These are phyloP conservation scores for Pseudopithomyces chartarum DNA, from an alignment of 2,329 filamentous ascomycete genomes.

Conservation along the genomic window DNA sequence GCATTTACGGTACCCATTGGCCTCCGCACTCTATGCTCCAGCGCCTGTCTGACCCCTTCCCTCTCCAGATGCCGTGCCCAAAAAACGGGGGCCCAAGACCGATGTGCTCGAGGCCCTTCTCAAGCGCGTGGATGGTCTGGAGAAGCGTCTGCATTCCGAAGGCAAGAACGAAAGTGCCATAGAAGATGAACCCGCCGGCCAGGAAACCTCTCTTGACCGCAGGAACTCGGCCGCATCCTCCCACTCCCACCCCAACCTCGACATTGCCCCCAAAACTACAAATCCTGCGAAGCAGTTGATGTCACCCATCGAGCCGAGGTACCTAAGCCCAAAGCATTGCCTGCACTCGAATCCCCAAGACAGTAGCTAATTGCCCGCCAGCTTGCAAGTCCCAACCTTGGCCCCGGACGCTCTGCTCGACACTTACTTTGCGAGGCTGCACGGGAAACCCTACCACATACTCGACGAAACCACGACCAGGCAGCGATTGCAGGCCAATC, in stretches of 20 bases:
- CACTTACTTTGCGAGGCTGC: conserved; percentile 78
- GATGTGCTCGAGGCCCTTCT: conserved; percentile 84
- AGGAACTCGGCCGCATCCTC: conserved; percentile 25
- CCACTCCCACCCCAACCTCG: conserved; percentile 28
- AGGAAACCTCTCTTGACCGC: conserved; percentile 29
- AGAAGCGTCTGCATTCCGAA: conserved; percentile 72
- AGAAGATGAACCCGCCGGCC: conserved; percentile 27
- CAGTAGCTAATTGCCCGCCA: conserved; percentile 23
- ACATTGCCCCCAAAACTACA: conserved; percentile 29
- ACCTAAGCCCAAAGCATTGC: conserved; percentile 17
- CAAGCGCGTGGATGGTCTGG: conserved; percentile 83
- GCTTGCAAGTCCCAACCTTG: conserved; percentile 50
- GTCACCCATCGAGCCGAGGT: conserved; percentile 47
- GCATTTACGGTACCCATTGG: conserved; percentile 73
- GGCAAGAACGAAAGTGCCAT: conserved; percentile 51
- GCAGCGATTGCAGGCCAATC: conserved; percentile 71
- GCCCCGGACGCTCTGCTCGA: conserved; percentile 71
- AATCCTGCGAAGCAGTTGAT: conserved; percentile 36
- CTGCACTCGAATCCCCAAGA: conserved; percentile 15
- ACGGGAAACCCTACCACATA: conserved; percentile 82
- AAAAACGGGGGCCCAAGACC: conserved; percentile 88
- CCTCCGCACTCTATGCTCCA: conserved; percentile 2
- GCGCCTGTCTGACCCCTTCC: conserved; percentile 11
- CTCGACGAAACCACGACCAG: conserved; percentile 77
- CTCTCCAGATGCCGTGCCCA: conserved; percentile 82